These are phyloP conservation scores for Begonia loranthoides DNA, from an alignment of 306 rosid species.

Conservation along the genomic window DNA sequence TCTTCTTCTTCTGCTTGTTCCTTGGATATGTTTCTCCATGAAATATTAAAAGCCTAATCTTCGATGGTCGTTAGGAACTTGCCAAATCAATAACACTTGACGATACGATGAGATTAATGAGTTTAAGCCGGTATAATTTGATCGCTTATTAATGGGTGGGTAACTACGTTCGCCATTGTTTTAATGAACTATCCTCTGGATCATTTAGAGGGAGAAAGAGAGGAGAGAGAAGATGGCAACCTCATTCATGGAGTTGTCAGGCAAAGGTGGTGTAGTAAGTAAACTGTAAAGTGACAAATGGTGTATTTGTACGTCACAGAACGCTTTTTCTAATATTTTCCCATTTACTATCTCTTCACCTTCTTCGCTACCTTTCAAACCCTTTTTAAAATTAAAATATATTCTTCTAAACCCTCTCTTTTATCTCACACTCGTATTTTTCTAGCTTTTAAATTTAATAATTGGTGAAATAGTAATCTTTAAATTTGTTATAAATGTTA, in stretches of 20 bases:
- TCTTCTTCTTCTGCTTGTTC: not conserved
- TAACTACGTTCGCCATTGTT: not conserved
- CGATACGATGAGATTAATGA: too few species aligned
- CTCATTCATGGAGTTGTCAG: too few species aligned
- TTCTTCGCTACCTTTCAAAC: not conserved
- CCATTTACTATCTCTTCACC: slow-evolving; percentile 6
- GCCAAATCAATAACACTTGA: too few species aligned
- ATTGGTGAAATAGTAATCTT: too few species aligned
- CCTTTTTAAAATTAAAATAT: too few species aligned
- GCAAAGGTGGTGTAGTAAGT: too few species aligned
- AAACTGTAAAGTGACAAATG: not conserved
- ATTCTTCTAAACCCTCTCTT: too few species aligned
- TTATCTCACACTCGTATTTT: too few species aligned
- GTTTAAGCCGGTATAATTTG: not conserved
- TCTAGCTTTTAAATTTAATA: not conserved
- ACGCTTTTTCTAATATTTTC: slow-evolving; percentile 5
- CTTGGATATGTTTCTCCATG: not conserved
- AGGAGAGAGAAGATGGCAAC: not conserved
- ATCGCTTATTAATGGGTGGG: not conserved
- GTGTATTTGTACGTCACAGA: not conserved
- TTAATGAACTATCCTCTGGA: not conserved
- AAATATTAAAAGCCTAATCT: not conserved
- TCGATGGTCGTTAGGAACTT: too few species aligned
- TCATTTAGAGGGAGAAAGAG: slow-evolving; percentile 1
- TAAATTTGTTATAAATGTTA: not conserved